Percentiles rank a stretch among this genome's conserved stretches.
These are phyloP conservation scores for Lodderomyces beijingensis DNA, from an alignment of 1,139 yeast genomes.

Conservation along the genomic window DNA sequence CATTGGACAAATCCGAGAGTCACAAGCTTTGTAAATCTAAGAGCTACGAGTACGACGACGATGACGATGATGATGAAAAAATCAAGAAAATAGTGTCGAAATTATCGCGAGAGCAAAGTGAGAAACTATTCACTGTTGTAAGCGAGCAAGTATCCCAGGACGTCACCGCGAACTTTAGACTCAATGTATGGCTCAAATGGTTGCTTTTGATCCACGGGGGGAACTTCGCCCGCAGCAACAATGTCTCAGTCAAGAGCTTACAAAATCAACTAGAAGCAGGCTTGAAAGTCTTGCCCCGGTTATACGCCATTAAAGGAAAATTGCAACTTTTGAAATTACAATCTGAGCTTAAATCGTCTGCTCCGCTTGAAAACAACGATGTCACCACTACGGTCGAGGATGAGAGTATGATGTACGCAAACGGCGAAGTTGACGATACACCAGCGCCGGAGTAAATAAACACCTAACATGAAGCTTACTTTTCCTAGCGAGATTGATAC, in stretches of 20 bases:
- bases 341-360: conserved; percentile 29
- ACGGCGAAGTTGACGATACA: conserved; percentile 41
- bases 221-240: conserved; percentile 29
- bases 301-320: conserved; percentile 43
- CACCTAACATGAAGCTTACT: no score
- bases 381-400: conserved; percentile 13
- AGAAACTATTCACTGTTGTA: conserved; percentile 30
- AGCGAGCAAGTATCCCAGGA: conserved; percentile 30
- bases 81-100: conserved; percentile 31
- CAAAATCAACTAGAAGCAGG: conserved; percentile 26
- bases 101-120: conserved; percentile 6
- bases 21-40: no score
- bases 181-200: conserved; percentile 50
- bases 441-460: no score
- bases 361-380: conserved; percentile 12
- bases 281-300: conserved; percentile 33
- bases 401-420: conserved; percentile 26
- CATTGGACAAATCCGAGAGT: no score
- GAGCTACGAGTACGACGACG: no score
- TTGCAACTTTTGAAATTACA: conserved; percentile 39
- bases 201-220: conserved; percentile 44
- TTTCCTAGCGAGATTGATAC: no score
- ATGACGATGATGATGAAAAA: no score
- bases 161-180: conserved; percentile 27
- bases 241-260: conserved; percentile 29